Conservation (phyloP, 192 early-diverging fungal genomes). For the Umbelopsis vinacea region DNA sequence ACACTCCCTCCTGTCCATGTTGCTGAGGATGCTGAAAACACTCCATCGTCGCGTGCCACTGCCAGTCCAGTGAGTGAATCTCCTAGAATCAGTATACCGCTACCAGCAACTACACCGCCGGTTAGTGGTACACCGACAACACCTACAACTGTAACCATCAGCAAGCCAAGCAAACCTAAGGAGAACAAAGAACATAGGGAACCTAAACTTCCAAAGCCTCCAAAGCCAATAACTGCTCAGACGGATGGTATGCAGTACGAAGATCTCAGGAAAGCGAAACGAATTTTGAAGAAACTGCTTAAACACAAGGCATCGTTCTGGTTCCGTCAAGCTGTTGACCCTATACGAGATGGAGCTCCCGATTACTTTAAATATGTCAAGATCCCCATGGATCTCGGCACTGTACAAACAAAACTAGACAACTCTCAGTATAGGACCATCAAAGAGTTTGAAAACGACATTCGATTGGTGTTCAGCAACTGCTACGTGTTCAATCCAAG, state of each 20-base stretch:
- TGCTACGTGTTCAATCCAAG: constrained; percentile 68
- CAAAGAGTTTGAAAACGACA: constrained; percentile 54
- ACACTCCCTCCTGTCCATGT: constrained; percentile 36
- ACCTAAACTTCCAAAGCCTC: constrained; percentile 13
- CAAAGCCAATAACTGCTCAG: constrained; percentile 23
- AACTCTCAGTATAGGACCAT: constrained; percentile 42
- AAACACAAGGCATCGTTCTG: constrained; percentile 57
- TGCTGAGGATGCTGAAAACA: constrained; percentile 27
- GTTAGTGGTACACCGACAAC: constrained; percentile 29
- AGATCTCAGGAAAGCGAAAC: constrained; percentile 40
- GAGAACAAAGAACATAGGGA: neutral
- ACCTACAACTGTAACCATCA: constrained; percentile 4
- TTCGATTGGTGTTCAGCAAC: constrained; percentile 59
- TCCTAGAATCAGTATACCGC: constrained; percentile 30
- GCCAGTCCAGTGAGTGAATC: constrained; percentile 23
- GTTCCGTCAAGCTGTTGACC: constrained; percentile 67
- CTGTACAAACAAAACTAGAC: constrained; percentile 45
- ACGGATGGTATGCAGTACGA: constrained; percentile 31
- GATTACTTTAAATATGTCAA: constrained; percentile 63
- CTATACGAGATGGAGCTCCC: constrained; percentile 54
- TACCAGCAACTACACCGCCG: constrained; percentile 32
- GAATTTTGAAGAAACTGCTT: constrained; percentile 46
- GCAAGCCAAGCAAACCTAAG: constrained; percentile 2
- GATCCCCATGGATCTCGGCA: constrained; percentile 65
- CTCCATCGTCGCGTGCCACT: constrained; percentile 31